Evolutionary conservation across 2,329 filamentous ascomycete species (phyloP), one percentile per base, ranked within the genome.

Genomic region (Diplodia intermedia): DNA sequence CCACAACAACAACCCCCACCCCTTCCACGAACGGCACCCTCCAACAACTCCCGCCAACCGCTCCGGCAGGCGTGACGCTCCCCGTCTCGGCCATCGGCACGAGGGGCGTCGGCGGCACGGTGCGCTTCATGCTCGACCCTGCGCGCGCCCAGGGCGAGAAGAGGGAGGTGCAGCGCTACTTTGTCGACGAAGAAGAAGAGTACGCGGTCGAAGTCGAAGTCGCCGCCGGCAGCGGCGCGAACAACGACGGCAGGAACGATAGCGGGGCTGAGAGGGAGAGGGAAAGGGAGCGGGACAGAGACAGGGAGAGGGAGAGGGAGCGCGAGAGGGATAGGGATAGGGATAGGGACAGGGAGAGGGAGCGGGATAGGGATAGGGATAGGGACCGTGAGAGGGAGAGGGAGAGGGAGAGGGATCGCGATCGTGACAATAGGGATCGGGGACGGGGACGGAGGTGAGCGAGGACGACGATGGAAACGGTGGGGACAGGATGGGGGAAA

Each of bases 71-170:
- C 26, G 20, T 61, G 3, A 43, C 43, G 20, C 49, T 74, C 74
- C 49, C 75, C 15, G 75, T 76, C 31, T 62, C 36, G 75, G 77
- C 15, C 69, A 76, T 74, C 40, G 82, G 74, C 14, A 82, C 84
- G 69, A 76, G 80, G 14, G 82, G 84, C 7, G 80, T 83, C 38
- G 90, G 92, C 26, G 91, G 91, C 7, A 97, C 94, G 0, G 88
- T 96, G 71, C 88, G 95, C 7, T 98, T 97, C 78, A 92, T 97
- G 79, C 89, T 98, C 60, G 91, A 97, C 71, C 88, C 90, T 0
- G 89, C 90, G 66, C 86, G 90, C 61, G 93, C 93, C 1, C 85
- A 86, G 56, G 84, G 85, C 18, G 95, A 99, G 79, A 87, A 88
- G 72, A 84, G 85, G 14, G 84, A 86, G 14, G 90, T 94, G 1